phyloP scores from a whole-genome alignment of 331 rosid species.

The Ulmus americana region DNA sequence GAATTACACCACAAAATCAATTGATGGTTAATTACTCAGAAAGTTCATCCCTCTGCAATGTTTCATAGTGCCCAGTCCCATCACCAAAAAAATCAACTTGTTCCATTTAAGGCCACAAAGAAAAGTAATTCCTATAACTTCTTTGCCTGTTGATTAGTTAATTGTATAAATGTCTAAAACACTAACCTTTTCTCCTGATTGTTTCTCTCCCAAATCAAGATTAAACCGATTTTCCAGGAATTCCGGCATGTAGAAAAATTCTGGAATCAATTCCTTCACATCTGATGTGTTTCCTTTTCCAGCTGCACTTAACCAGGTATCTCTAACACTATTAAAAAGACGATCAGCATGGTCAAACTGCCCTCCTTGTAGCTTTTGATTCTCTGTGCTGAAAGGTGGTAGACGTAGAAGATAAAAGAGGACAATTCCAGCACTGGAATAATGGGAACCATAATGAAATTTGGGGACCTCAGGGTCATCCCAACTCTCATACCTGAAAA shows the following conservation, averaged over 20 bases:
- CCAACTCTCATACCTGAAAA: slow-evolving; percentile 89
- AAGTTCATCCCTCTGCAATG: too few species aligned
- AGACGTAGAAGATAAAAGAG: slow-evolving; percentile 93
- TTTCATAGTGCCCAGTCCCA: too few species aligned
- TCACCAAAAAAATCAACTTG: too few species aligned
- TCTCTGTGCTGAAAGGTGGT: slow-evolving; percentile 92
- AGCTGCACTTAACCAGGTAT: slow-evolving; percentile 98
- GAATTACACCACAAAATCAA: background rate
- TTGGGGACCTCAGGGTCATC: slow-evolving; percentile 99
- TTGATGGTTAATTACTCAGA: slow-evolving; percentile 6
- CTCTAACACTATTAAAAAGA: slow-evolving; percentile 88
- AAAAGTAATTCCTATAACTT: too few species aligned
- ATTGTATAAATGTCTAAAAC: background rate
- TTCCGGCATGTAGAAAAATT: slow-evolving; percentile 95
- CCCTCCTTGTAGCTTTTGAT: slow-evolving; percentile 98
- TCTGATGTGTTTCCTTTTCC: slow-evolving; percentile 98
- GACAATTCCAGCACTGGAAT: slow-evolving; percentile 99
- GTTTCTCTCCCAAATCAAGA: slow-evolving; percentile 99
- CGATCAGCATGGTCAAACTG: slow-evolving; percentile 99
- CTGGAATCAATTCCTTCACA: slow-evolving; percentile 97
- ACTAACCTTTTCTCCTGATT: slow-evolving; percentile 94
- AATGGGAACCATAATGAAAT: slow-evolving; percentile 98
- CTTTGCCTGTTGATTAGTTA: too few species aligned
- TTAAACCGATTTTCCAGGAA: slow-evolving; percentile 77
- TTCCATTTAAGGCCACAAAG: too few species aligned